Evolutionary conservation across 2,329 filamentous ascomycete species (phyloP).

Genomic region (Xylariaceae sp.): DNA sequence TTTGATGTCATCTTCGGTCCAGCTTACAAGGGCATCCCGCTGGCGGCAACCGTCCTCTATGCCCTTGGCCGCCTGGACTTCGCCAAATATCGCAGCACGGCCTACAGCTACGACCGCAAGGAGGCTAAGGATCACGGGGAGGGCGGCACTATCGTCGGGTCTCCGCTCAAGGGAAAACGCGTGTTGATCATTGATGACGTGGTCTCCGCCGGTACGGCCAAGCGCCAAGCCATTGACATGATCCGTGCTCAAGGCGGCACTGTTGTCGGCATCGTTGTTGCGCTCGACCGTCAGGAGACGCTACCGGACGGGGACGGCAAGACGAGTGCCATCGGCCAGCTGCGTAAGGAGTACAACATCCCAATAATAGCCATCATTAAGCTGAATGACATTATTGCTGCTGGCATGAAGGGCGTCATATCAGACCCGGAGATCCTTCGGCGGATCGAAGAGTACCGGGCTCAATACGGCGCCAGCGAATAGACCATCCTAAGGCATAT

Average conservation of each 20-base stretch:
- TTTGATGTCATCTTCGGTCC: constrained; percentile 91
- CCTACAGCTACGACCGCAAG: constrained; percentile 92
- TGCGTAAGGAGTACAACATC: constrained; percentile 76
- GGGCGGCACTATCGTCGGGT: constrained; percentile 87
- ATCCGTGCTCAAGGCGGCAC: constrained; percentile 80
- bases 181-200: constrained; percentile 95
- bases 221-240: constrained; percentile 86
- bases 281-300: constrained; percentile 83
- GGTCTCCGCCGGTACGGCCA: constrained; percentile 90
- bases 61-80: constrained; percentile 69
- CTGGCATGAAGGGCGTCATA: constrained; percentile 59
- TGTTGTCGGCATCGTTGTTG: constrained; percentile 82
- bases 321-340: constrained; percentile 79
- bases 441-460: constrained; percentile 69
- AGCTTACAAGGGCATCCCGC: constrained; percentile 94
- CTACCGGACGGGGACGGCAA: constrained; percentile 61
- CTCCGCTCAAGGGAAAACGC: constrained; percentile 75
- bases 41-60: constrained; percentile 73
- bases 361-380: constrained; percentile 81
- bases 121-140: constrained; percentile 96
- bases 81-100: constrained; percentile 61
- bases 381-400: constrained; percentile 75
- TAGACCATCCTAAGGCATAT: constrained; percentile 27
- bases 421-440: constrained; percentile 56
- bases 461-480: constrained; percentile 59